Conservation (phyloP, 208 protist genomes). For the Trypanosoma mega region DNA sequence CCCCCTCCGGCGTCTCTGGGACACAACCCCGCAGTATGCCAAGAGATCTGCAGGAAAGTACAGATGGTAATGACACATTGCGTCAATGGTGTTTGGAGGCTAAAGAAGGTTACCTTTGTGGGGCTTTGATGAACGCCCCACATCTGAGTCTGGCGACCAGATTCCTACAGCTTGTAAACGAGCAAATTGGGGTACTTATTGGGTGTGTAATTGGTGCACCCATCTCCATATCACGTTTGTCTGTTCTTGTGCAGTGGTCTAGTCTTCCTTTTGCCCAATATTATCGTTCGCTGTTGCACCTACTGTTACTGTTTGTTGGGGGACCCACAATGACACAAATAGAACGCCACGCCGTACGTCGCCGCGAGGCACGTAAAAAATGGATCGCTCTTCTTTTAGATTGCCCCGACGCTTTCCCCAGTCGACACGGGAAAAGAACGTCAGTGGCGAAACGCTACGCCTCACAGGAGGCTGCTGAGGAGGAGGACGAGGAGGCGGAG, state of each 20-base stretch:
- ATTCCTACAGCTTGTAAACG: constrained; percentile 20
- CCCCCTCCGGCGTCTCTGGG: not conserved
- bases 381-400: constrained; percentile 17
- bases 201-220: constrained; percentile 29
- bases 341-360: constrained; percentile 23
- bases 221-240: constrained; percentile 45
- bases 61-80: constrained; percentile 22
- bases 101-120: constrained; percentile 12
- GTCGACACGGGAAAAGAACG: not conserved
- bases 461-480: constrained; percentile 10
- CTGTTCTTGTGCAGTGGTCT: constrained; percentile 49
- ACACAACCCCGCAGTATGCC: not conserved
- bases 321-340: constrained; percentile 39
- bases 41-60: constrained; percentile 16
- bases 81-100: constrained; percentile 24
- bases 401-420: constrained; percentile 2
- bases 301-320: constrained; percentile 35
- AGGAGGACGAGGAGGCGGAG: not conserved
- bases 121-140: not conserved
- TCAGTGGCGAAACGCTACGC: constrained; percentile 9
- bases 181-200: constrained; percentile 26
- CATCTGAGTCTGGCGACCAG: constrained; percentile 3
- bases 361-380: constrained; percentile 18
- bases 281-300: constrained; percentile 53
- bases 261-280: constrained; percentile 30